Conservation (phyloP, 2,329 filamentous ascomycete genomes). For the Trichothecium sympodiale region DNA sequence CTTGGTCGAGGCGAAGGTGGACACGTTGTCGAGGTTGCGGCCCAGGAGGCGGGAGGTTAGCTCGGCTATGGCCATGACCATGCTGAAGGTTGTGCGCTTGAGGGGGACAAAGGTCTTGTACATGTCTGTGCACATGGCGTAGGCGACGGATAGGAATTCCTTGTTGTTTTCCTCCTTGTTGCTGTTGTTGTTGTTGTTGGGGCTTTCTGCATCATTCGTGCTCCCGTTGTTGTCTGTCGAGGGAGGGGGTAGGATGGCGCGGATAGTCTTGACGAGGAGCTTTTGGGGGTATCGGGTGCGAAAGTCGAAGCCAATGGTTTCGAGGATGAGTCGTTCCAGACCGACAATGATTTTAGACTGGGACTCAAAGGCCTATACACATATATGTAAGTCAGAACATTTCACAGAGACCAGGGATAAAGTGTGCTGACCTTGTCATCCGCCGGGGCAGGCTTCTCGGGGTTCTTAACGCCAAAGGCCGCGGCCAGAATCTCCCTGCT, state of each 20-base stretch:
- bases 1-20: not conserved
- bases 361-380: slow-evolving; percentile 62
- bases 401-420: not conserved
- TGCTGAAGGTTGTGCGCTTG: slow-evolving; percentile 77
- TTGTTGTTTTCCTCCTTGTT: slow-evolving; percentile 20
- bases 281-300: slow-evolving; percentile 81
- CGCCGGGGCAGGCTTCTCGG: slow-evolving; percentile 55
- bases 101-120: slow-evolving; percentile 90
- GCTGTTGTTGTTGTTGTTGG: too few relatives aligned
- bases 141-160: slow-evolving; percentile 57
- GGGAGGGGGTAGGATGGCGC: slow-evolving; percentile 33
- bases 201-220: too few relatives aligned
- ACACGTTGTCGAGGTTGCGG: not conserved
- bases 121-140: slow-evolving; percentile 75
- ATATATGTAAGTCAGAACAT: not conserved
- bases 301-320: slow-evolving; percentile 90
- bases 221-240: too few relatives aligned
- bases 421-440: slow-evolving; percentile 60
- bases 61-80: slow-evolving; percentile 74
- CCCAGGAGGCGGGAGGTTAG: slow-evolving; percentile 61
- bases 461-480: slow-evolving; percentile 72
- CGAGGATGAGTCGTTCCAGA: slow-evolving; percentile 84
- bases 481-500: slow-evolving; percentile 86
- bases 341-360: slow-evolving; percentile 75
- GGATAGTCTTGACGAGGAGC: slow-evolving; percentile 67